A percentile compares a stretch with the other conserved stretches of the same genome.
Conservation (phyloP, 805 yeast species). For the Hyphopichia homilentoma region DNA sequence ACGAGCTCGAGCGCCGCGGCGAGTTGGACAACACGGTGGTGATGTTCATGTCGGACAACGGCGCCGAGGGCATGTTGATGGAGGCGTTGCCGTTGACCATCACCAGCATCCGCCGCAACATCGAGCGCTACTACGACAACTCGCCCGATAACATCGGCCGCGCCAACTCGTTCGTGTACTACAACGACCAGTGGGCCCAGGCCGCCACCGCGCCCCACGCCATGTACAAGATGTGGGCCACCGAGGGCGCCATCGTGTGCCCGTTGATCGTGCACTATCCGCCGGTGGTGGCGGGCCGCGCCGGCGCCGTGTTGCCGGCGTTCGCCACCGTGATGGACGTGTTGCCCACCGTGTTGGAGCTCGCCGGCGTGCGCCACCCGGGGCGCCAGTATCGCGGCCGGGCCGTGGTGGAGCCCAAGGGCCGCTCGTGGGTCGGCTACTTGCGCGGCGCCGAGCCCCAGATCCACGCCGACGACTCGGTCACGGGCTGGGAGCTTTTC, state of each 20-base stretch:
- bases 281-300: conserved; percentile 14
- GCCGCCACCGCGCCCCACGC: conserved; percentile 57
- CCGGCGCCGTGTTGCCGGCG: conserved; percentile 30
- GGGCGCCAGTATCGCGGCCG: conserved; percentile 39
- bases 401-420: conserved; percentile 41
- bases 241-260: conserved; percentile 59
- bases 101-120: conserved; percentile 18
- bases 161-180: conserved; percentile 45
- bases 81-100: conserved; percentile 49
- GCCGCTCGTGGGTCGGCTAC: conserved; percentile 43
- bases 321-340: conserved; percentile 61
- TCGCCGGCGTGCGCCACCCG: conserved; percentile 46
- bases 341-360: conserved; percentile 51
- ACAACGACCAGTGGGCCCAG: conserved; percentile 59
- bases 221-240: conserved; percentile 54
- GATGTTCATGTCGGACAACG: conserved; percentile 62
- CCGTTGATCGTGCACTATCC: conserved; percentile 51
- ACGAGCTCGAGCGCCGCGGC: conserved; percentile 36
- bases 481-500: conserved; percentile 56
- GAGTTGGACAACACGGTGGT: conserved; percentile 54
- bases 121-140: conserved; percentile 40
- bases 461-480: conserved; percentile 41
- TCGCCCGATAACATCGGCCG: conserved; percentile 46
- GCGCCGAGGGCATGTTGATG: conserved; percentile 59
- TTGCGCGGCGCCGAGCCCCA: conserved; percentile 21